Evolutionary conservation across 768 basidiomycete species (phyloP).

Genomic region (Boletus pseudo-olivaceus): DNA sequence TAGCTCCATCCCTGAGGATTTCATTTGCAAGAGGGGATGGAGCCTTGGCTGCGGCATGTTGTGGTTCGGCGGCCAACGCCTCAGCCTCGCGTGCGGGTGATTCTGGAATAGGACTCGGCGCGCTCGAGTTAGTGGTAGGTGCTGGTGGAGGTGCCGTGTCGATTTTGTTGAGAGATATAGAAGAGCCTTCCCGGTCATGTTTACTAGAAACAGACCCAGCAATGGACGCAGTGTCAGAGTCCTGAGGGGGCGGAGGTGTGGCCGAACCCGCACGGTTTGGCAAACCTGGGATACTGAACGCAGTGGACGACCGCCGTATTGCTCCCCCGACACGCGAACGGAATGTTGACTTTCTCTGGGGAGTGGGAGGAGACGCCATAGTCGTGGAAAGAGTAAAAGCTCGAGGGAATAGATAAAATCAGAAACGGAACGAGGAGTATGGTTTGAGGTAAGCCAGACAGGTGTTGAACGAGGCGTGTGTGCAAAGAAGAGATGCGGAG

Average conservation of each 20-base stretch:
- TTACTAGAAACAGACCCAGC: conserved; percentile 27
- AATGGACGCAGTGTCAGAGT: conserved; percentile 26
- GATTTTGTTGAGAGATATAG: conserved; percentile 31
- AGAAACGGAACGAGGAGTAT: conserved; percentile 4
- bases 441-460: conserved; percentile 8
- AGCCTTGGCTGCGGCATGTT: conserved; percentile 25
- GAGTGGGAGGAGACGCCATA: conserved; percentile 28
- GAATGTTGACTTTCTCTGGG: conserved; percentile 40
- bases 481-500: conserved; percentile 19
- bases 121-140: conserved; percentile 16
- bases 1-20: conserved; percentile 15
- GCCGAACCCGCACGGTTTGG: conserved; percentile 28
- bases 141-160: conserved; percentile 32
- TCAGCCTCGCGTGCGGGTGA: conserved; percentile 61
- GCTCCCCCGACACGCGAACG: conserved; percentile 60
- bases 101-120: conserved; percentile 67
- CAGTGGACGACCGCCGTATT: conserved; percentile 59
- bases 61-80: conserved; percentile 32
- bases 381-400: conserved; percentile 14
- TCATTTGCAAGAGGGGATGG: conserved; percentile 44
- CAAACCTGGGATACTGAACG: conserved; percentile 40
- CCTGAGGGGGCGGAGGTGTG: conserved; percentile 25
- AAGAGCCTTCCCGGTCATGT: conserved; percentile 29
- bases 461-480: conserved; percentile 13
- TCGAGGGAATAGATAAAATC: conserved; percentile 6